Base-by-base conservation (phyloP, 1,284 basidiomycete genomes). In the Ceratobasidium sp. region DNA sequence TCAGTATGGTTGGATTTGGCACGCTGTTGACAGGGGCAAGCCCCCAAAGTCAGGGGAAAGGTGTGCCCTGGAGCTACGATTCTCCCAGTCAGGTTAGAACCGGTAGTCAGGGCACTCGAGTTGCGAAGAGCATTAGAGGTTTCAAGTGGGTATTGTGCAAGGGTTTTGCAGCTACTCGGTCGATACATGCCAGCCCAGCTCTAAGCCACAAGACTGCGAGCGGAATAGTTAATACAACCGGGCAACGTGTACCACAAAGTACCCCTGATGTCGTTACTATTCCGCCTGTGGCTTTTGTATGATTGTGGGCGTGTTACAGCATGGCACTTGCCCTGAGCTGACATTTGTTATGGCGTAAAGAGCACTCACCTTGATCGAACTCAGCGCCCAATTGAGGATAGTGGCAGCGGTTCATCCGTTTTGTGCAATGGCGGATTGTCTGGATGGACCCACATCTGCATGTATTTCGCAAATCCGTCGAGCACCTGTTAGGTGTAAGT, bases 141-240 rank as follows among this genome's bases (percentile, higher is more conserved):
- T 5, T 77, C 33, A 41, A 10, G 20, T 14, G 77, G 44, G 18
- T 30, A 27, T n/a, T 54, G 60, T 16, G 77, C 77, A 16, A 78
- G 59, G 5, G 27, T 35, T 20, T 38, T 44, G 75, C 77, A 78
- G n/a, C 27, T 12, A 33, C 6, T 77, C 12, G 77, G 77, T 5
- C 59, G 30, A 20, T 78, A 77, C 77, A 78, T 78, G 30, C 30
- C 60, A 27, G 52, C 59, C 35, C 14, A 65, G 12, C 77, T 74
- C 20, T 60, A 46, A n/a, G 27, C 77, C 66, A 50, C 6, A 20
- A 41, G n/a, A 41, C 16, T 38, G 33, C 8, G 14, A 35, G 33
- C 18, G 16, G 20, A 41, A 8, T 20, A 8, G 35, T 16, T 23
- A 33, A 8, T 18, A n/a, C 10, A 41, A 18, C 14, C 8, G 18